These are phyloP conservation scores for Nothophoma quercina DNA, from an alignment of 2,329 filamentous ascomycete species.

Conservation along the genomic window DNA sequence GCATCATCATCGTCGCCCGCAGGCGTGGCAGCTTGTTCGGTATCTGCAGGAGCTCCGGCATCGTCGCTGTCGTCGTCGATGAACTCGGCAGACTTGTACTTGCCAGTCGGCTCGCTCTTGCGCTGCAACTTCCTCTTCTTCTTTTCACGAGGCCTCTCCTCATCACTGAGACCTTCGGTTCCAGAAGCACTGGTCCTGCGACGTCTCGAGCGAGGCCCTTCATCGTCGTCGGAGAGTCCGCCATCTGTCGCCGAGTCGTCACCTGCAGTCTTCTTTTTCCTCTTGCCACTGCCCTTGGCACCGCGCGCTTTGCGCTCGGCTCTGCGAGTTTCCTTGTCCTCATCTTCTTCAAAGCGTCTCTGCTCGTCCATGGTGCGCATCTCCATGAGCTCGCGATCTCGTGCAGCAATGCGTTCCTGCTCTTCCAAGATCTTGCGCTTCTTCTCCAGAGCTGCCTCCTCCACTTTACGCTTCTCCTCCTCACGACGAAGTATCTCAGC, in stretches of 20 bases:
- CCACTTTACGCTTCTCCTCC: conserved; percentile 72
- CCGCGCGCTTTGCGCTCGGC: conserved; percentile 60
- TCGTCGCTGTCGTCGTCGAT: conserved; percentile 68
- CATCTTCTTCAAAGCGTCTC: conserved; percentile 65
- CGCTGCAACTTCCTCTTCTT: conserved; percentile 69
- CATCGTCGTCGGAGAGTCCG: conserved; percentile 32
- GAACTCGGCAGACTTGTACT: conserved; percentile 87
- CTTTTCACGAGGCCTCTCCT: conserved; percentile 66
- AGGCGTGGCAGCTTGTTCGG: conserved; percentile 17
- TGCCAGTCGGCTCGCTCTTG: conserved; percentile 59
- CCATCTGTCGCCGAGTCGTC: conserved; percentile 57
- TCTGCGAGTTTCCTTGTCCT: conserved; percentile 84
- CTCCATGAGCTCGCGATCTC: conserved; percentile 74
- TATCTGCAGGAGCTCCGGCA: conserved; percentile 29
- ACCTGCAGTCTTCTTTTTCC: conserved; percentile 68
- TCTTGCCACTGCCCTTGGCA: conserved; percentile 51
- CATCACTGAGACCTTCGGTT: conserved; percentile 60
- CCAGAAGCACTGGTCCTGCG: conserved; percentile 48
- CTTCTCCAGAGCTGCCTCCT: conserved; percentile 74
- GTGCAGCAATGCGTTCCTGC: conserved; percentile 78
- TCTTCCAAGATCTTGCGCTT: conserved; percentile 87
- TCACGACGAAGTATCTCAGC: conserved; percentile 80
- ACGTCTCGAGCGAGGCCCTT: conserved; percentile 50
- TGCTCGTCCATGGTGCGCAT: conserved; percentile 75
- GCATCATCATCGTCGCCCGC: conserved; percentile 31